Percentiles rank a stretch among this genome's conserved stretches.
phyloP scores from a whole-genome alignment of 2,329 filamentous ascomycete genomes.

The Colletotrichum sp. region DNA sequence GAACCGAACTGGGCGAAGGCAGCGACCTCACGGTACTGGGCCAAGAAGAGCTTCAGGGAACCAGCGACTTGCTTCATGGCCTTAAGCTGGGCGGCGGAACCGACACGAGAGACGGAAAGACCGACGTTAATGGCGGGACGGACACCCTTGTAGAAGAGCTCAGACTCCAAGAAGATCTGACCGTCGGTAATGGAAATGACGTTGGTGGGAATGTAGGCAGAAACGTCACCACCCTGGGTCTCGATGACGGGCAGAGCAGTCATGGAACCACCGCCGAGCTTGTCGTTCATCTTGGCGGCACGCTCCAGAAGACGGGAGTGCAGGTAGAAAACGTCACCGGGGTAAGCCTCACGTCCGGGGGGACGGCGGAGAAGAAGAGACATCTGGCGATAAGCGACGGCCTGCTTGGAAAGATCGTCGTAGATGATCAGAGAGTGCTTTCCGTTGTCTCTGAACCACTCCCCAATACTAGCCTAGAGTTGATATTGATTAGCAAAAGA shows the following conservation, averaged over 20 bases:
- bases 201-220: conserved; percentile 99
- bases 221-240: conserved; percentile 99
- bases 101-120: conserved; percentile 99
- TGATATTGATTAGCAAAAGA: neutral
- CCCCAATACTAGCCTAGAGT: conserved; percentile 53
- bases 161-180: conserved; percentile 99
- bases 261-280: conserved; percentile 92
- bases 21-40: conserved; percentile 99
- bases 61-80: conserved; percentile 99
- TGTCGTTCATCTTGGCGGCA: conserved; percentile 98
- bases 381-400: conserved; percentile 98
- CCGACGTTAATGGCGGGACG: conserved; percentile 99
- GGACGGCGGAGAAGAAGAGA: conserved; percentile 96
- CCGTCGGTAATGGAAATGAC: conserved; percentile 99
- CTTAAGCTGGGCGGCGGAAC: conserved; percentile 99
- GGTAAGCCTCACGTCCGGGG: conserved; percentile 98
- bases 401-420: conserved; percentile 98
- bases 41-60: conserved; percentile 99
- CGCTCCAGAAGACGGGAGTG: conserved; percentile 99
- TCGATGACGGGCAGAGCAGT: conserved; percentile 98
- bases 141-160: conserved; percentile 99
- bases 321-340: conserved; percentile 98
- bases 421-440: conserved; percentile 90
- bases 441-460: conserved; percentile 83
- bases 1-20: conserved; percentile 99